Evolutionary conservation across 805 yeast genomes (phyloP), one percentile per base, ranked within the genome.

Genomic region (Candida cerambycidarum): DNA sequence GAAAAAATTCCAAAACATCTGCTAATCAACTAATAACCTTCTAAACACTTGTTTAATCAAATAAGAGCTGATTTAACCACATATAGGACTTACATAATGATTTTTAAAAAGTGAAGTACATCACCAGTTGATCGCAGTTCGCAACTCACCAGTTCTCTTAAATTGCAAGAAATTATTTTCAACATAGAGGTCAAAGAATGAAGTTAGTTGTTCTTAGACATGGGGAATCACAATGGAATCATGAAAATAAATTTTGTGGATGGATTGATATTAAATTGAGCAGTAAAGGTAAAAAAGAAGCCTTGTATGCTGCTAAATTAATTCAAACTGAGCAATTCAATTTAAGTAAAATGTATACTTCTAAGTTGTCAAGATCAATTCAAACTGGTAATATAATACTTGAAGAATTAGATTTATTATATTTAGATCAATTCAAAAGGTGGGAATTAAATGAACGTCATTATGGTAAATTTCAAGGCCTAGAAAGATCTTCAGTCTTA

Each of bases 361-460:
- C 71, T 13, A 65, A 67, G 53, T 58, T 70, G 25, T 59, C 63
- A 23, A 52, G 76, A 43, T 60, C 70, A 12, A 68, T 70, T 37
- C 63, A 69, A 45, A 68, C 75, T 5, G 76, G 75, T 7, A 55
- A 63, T 25, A 60, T 65, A 15, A 66, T 70, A 14, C 49, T 70
- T 23, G 61, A 63, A 30, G 51, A 56, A 21, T 41, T 69, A 29
- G 52, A 56, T 28, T 54, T 65, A 37, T 45, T 62, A 35, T 69
- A 70, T 65, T 50, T 68, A 17, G 71, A 69, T 44, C 67, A 63
- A 43, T 44, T 55, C 38, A 68, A 68, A 48, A 54, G 58, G 14
- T 70, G 76, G 76, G 59, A 68, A 38, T 57, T 70, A 39, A 70
- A 70, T 46, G 76, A 70, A 46, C 55, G 76, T 18, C 76, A 70